Evolutionary conservation across 2,329 filamentous ascomycete genomes (phyloP).

Genomic region (Fusarium chlamydosporum): DNA sequence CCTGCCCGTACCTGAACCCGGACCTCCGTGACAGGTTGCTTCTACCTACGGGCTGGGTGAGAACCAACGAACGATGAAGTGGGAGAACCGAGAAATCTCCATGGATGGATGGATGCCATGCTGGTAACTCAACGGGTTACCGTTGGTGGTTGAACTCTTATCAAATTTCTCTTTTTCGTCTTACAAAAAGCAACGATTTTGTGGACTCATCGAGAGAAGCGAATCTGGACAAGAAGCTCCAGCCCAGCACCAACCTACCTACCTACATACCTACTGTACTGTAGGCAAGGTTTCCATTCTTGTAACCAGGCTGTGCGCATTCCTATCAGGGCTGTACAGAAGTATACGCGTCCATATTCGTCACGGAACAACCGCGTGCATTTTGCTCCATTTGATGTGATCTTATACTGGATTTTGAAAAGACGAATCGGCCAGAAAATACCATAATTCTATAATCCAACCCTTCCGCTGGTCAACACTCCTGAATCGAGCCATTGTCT

Average conservation of each 20-base stretch:
- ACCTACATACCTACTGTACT: no score
- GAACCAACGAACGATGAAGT: conserved; percentile 29
- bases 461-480: background rate
- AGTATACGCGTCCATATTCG: conserved; percentile 34
- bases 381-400: background rate
- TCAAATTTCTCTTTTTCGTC: background rate
- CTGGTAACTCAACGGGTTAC: background rate
- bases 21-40: conserved; percentile 8
- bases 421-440: conserved; percentile 1
- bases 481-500: background rate
- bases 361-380: conserved; percentile 21
- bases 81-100: conserved; percentile 13
- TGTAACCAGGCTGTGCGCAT: conserved; percentile 33
- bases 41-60: conserved; percentile 9
- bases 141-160: conserved; percentile 7
- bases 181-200: conserved; percentile 4
- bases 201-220: conserved; percentile 1
- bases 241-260: background rate
- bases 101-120: conserved; percentile 11
- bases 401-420: background rate
- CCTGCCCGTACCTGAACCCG: conserved; percentile 15
- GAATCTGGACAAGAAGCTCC: background rate
- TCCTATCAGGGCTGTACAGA: conserved; percentile 32
- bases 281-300: conserved; percentile 1
- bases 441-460: background rate